phyloP scores from a whole-genome alignment of 768 basidiomycete species.

The Lactarius psammicola region DNA sequence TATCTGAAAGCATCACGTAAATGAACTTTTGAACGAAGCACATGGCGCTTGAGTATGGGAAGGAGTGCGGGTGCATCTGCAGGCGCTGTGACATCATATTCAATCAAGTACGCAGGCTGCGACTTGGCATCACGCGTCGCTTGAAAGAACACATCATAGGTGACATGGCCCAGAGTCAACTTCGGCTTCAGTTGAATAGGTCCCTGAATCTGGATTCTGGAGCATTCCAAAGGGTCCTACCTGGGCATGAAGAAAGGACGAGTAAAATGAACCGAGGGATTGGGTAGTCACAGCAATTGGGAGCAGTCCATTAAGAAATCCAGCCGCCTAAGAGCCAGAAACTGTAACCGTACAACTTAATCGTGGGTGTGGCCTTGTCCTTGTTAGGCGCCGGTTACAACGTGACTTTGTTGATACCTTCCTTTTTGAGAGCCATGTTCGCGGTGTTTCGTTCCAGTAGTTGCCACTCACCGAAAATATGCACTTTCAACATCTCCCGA shows the following conservation, averaged over 20 bases:
- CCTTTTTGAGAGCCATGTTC: conserved; percentile 4
- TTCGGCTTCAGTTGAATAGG: conserved; percentile 26
- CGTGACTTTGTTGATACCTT: too few species aligned
- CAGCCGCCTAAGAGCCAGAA: conserved; percentile 73
- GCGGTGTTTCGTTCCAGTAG: neutral
- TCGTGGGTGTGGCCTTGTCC: conserved; percentile 37
- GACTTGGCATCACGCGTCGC: conserved; percentile 48
- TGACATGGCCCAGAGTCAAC: conserved; percentile 69
- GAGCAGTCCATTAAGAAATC: conserved; percentile 80
- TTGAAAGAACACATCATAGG: conserved; percentile 88
- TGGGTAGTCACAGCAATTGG: conserved; percentile 49
- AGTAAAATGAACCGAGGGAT: conserved; percentile 57
- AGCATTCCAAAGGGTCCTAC: conserved; percentile 40
- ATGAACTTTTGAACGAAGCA: conserved; percentile 87
- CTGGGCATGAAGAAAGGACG: conserved; percentile 77
- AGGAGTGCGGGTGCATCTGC: conserved; percentile 56
- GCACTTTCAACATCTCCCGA: neutral
- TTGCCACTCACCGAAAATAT: conserved; percentile 1
- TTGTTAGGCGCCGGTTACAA: too few species aligned
- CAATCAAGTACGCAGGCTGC: conserved; percentile 59
- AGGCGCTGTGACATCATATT: conserved; percentile 56
- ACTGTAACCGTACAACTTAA: conserved; percentile 72
- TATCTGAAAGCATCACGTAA: conserved; percentile 71
- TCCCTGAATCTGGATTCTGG: conserved; percentile 20
- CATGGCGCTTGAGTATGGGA: conserved; percentile 71